Evolutionary conservation across 1,284 basidiomycete genomes (phyloP).

Genomic region (Neolentinus lepideus): DNA sequence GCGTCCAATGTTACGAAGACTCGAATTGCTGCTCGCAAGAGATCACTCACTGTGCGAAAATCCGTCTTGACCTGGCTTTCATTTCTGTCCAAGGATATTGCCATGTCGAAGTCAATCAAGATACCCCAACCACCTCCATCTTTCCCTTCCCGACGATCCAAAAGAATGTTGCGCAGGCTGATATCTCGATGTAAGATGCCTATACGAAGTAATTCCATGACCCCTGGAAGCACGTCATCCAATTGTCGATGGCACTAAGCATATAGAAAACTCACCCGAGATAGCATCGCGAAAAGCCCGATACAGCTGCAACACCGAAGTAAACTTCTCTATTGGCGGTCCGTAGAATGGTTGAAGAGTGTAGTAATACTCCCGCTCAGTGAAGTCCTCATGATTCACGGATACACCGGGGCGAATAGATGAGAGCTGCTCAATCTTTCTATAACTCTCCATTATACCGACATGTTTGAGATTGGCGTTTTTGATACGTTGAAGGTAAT

Average conservation of each 20-base stretch:
- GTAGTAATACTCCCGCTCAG: neutral
- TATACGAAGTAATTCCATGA: neutral
- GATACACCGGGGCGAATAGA: neutral
- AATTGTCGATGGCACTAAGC: too few relatives aligned
- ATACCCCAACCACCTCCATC: neutral
- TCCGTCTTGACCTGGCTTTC: neutral
- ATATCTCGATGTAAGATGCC: constrained; percentile 1
- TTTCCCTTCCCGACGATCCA: neutral
- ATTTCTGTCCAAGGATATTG: neutral
- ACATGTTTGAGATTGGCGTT: too few relatives aligned
- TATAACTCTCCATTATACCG: neutral
- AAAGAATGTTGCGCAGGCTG: constrained; percentile 1
- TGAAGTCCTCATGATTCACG: too few relatives aligned
- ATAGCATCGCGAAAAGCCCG: neutral
- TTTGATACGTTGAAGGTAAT: neutral
- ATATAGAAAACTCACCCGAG: neutral
- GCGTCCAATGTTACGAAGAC: neutral
- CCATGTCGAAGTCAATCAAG: neutral
- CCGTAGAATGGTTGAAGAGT: neutral
- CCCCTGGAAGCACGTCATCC: neutral
- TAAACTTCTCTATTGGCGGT: neutral
- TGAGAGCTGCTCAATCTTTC: neutral
- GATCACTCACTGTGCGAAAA: neutral
- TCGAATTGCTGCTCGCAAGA: neutral
- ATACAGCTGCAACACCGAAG: neutral